Conservation (phyloP, 2,329 filamentous ascomycete genomes). For the Cladosporium sp. region DNA sequence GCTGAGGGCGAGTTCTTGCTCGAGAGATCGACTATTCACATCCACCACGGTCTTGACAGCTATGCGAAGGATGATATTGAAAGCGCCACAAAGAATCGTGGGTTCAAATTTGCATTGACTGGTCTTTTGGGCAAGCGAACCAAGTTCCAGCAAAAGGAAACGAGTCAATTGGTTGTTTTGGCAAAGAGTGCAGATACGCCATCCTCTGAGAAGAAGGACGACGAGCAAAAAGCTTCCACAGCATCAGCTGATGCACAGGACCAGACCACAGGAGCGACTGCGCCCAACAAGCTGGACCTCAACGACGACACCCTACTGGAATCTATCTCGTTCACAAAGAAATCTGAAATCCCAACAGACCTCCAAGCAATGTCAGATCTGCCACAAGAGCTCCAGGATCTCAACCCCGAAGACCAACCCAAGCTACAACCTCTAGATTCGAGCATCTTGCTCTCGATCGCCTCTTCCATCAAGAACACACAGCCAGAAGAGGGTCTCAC, state of each 20-base stretch:
- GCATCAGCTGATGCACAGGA: background rate
- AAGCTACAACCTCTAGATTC: conserved; percentile 81
- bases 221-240: background rate
- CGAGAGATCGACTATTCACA: conserved; percentile 80
- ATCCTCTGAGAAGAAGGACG: background rate
- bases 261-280: conserved; percentile 17
- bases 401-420: conserved; percentile 80
- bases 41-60: conserved; percentile 77
- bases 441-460: conserved; percentile 75
- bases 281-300: conserved; percentile 64
- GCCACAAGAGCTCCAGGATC: conserved; percentile 59
- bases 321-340: conserved; percentile 70
- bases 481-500: conserved; percentile 82
- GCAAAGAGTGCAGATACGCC: conserved; percentile 67
- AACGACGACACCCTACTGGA: conserved; percentile 95
- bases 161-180: conserved; percentile 86
- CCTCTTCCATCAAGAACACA: conserved; percentile 87
- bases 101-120: conserved; percentile 78
- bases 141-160: conserved; percentile 74
- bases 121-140: conserved; percentile 85
- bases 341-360: conserved; percentile 39
- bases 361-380: conserved; percentile 53
- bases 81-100: conserved; percentile 64
- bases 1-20: conserved; percentile 64
- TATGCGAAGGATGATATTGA: conserved; percentile 72